phyloP scores from a whole-genome alignment of 345 rosid species.

The Salix koriyanagi region DNA sequence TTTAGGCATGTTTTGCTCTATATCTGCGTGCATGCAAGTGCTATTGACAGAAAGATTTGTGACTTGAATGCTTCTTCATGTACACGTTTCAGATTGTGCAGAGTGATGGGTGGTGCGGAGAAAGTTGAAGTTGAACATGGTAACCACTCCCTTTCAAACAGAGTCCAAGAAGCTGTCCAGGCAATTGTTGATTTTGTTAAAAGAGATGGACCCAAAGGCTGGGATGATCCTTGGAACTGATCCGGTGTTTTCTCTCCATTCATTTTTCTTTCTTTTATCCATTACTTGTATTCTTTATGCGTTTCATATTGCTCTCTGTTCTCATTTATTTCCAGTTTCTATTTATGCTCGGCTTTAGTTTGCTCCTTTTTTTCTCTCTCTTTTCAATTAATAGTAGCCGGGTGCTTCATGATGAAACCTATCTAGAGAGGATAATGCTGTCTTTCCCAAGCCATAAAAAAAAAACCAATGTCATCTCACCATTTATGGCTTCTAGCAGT shows the following conservation, averaged over 20 bases:
- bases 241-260: not conserved
- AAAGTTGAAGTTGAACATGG: conserved; percentile 84
- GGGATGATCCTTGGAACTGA: conserved; percentile 98
- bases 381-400: not conserved
- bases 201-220: conserved; percentile 85
- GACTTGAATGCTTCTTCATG: not conserved
- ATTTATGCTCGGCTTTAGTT: not conserved
- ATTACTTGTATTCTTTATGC: not conserved
- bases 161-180: conserved; percentile 70
- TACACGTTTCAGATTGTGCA: conserved; percentile 57
- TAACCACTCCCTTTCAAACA: conserved; percentile 87
- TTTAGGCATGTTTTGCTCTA: not conserved
- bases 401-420: not conserved
- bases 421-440: not conserved
- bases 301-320: not conserved
- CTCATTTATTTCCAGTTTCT: not conserved
- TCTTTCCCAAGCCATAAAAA: no score
- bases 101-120: conserved; percentile 96
- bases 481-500: no score
- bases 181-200: conserved; percentile 67
- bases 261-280: not conserved
- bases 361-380: not conserved
- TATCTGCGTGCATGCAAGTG: not conserved
- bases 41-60: not conserved
- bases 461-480: no score